These are phyloP conservation scores for Vickermania ingenoplastis DNA, from an alignment of 208 protist species.

Conservation along the genomic window DNA sequence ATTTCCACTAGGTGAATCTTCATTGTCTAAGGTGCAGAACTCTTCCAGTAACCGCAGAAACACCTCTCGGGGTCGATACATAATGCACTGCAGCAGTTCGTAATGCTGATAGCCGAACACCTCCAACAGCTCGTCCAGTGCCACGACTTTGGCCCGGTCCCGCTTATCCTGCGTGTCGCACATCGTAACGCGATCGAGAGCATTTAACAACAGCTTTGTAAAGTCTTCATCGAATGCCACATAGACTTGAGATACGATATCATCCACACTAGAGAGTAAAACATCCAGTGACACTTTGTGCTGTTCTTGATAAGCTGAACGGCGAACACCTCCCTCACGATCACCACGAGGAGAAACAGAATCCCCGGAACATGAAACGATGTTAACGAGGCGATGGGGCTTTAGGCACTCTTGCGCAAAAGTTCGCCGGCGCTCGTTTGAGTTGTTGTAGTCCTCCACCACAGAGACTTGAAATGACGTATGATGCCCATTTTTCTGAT, in stretches of 20 bases:
- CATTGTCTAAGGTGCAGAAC: constrained; percentile 80
- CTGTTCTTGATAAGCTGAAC: constrained; percentile 47
- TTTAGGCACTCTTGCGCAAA: constrained; percentile 50
- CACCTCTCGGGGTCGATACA: constrained; percentile 73
- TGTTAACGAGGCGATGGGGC: constrained; percentile 50
- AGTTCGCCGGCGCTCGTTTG: constrained; percentile 3
- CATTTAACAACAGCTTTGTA: constrained; percentile 84
- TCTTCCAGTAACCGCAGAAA: constrained; percentile 80
- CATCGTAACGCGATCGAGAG: constrained; percentile 67
- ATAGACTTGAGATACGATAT: constrained; percentile 87
- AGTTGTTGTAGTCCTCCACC: constrained; percentile 8
- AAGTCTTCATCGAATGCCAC: constrained; percentile 82
- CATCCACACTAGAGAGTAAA: constrained; percentile 75
- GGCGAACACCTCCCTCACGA: constrained; percentile 42
- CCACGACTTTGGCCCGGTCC: constrained; percentile 48
- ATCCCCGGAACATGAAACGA: constrained; percentile 61
- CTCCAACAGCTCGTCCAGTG: constrained; percentile 71
- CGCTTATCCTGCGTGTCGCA: constrained; percentile 57
- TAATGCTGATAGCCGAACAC: constrained; percentile 71
- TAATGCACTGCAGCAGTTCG: constrained; percentile 75
- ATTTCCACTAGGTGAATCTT: constrained; percentile 11
- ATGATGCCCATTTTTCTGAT: neutral
- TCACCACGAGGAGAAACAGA: constrained; percentile 73
- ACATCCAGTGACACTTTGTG: constrained; percentile 74
- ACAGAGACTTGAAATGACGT: neutral